Base-by-base conservation (phyloP, 306 rosid genomes). In the Dalbergia cultrata region DNA sequence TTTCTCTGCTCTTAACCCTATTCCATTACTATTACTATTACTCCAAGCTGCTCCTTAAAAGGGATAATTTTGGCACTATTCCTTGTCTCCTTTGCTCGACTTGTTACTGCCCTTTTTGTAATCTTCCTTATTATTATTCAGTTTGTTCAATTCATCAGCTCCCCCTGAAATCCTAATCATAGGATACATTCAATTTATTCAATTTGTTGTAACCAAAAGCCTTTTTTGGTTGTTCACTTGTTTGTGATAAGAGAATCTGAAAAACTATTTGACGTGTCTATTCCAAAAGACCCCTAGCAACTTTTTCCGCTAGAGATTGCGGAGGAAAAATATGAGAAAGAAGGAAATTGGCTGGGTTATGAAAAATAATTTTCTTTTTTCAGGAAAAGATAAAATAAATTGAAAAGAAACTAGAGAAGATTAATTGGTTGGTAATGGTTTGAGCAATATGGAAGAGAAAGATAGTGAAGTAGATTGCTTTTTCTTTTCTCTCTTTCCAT, bases 381-480 rank as follows among this genome's bases (percentile, higher is more conserved):
- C 26, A 44, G 60, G 67, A 2, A 54, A 53, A 72, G 7, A 26
- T 26, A 43, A 43, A 41, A 74, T 58, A 74, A 74, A 74, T 74
- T 65, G 43, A 53, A 44, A 60, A 63, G 54, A 13, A 59, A 31
- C 19, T 57, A 61, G 34, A 8, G 67, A 57, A 56, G 22, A 6
- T n/a, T 34, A 31, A 12, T 69, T 39, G 52, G 22, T 70, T 47
- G 60, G 56, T 43, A 26, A 26, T 43, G 12, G 41, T 57, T 79
- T 6, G 13, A 60, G 62, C 45, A 59, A 45, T 33, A 60, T 10
- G 78, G 56, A 13, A 41, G 52, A 74, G 54, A 56, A 57, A 18
- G 31, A 34, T 52, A 6, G 35, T 65, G 8, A 47, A 26, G 31
- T 26, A 26, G 31, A 9, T 77, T 65, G 66, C 22, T 54, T 44